Percentiles rank a stretch among this genome's conserved stretches.
Evolutionary conservation across 2,329 filamentous ascomycete species (phyloP).

Genomic region (Dactylellina parvicollis): DNA sequence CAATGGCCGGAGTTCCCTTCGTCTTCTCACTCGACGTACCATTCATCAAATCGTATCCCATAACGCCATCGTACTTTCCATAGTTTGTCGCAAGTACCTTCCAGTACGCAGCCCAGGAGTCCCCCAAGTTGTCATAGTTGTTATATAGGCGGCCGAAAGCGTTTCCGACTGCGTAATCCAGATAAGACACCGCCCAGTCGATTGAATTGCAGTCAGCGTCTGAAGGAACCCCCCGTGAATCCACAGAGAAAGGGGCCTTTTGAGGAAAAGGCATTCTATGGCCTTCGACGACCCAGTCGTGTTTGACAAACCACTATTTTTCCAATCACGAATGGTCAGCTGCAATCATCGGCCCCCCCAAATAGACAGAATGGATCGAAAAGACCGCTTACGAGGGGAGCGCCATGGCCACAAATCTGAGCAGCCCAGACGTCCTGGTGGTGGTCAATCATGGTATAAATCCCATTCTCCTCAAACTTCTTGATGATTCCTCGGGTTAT

Average conservation of each 20-base stretch:
- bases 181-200: constrained; percentile 42
- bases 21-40: constrained; percentile 6
- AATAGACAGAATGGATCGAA: neutral
- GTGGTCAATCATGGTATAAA: constrained; percentile 50
- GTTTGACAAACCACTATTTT: constrained; percentile 53
- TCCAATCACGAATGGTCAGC: no score
- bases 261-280: constrained; percentile 50
- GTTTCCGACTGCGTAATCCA: constrained; percentile 46
- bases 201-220: constrained; percentile 47
- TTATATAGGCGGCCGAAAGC: constrained; percentile 51
- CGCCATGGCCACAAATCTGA: constrained; percentile 48
- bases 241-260: constrained; percentile 37
- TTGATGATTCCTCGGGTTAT: constrained; percentile 43
- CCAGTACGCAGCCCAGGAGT: constrained; percentile 50
- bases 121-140: constrained; percentile 50
- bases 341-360: no score
- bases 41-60: constrained; percentile 54
- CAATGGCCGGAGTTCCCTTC: neutral
- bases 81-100: constrained; percentile 38
- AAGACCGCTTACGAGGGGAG: constrained; percentile 22
- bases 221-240: constrained; percentile 37
- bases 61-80: constrained; percentile 25
- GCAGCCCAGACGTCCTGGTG: constrained; percentile 52
- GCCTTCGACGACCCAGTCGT: constrained; percentile 35
- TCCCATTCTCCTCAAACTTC: constrained; percentile 50